A percentile compares a stretch with the other conserved stretches of the same genome.
Conservation (phyloP, 305 asterid species). For the Withania somnifera region DNA sequence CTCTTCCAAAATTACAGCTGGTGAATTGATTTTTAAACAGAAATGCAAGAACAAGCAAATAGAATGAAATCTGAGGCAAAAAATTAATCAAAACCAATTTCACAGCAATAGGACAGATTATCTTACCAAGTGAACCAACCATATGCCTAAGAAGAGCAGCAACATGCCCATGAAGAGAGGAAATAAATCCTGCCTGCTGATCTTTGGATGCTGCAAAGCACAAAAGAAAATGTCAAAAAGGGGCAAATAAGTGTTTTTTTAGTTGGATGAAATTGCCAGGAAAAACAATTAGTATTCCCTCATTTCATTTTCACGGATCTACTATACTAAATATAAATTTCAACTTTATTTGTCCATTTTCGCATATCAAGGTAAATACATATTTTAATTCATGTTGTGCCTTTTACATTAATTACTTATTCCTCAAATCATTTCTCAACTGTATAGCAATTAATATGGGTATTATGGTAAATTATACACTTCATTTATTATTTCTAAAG, state of each 20-base stretch:
- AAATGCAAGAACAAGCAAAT: background rate
- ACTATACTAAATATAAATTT: too few species aligned
- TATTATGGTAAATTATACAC: too few species aligned
- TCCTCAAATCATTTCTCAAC: too few species aligned
- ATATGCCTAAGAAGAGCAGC: conserved; percentile 80
- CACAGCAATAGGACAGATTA: background rate
- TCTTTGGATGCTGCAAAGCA: conserved; percentile 65
- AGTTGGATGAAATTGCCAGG: background rate
- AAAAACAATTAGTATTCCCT: background rate
- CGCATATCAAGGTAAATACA: too few species aligned
- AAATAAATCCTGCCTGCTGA: conserved; percentile 63
- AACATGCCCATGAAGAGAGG: conserved; percentile 88
- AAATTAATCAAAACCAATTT: background rate
- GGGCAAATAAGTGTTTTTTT: background rate
- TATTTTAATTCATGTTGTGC: too few species aligned
- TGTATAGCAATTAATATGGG: too few species aligned
- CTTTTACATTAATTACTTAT: too few species aligned
- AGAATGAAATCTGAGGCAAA: background rate
- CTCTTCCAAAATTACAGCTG: background rate
- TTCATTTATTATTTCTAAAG: too few species aligned
- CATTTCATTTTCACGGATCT: too few species aligned
- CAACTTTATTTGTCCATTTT: too few species aligned
- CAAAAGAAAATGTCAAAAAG: background rate
- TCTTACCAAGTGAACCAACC: conserved; percentile 93
- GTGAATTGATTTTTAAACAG: background rate